Base-by-base conservation (phyloP, 495 filamentous ascomycete species). In the Hypoxylon crocopeplum region DNA sequence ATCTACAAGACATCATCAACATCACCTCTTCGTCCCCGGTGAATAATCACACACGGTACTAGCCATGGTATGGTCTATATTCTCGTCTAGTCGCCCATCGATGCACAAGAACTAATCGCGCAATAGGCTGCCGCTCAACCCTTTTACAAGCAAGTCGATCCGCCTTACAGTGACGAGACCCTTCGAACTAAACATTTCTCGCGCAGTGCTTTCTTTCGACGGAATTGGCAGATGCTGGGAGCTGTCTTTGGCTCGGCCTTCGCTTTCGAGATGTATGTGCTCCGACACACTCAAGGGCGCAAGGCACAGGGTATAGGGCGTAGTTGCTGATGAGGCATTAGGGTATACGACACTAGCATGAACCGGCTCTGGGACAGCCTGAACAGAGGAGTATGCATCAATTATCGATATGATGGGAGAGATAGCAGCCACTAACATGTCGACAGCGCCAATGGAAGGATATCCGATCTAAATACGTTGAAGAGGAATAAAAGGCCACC, bases 391-490 rank as follows among this genome's bases (percentile, higher is more conserved):
- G 93, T 97, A 91, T 66, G 92, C 80, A 11, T 22, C 42, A 8
- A n/a, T 8, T 19, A 7, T 13, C 38, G 24, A 47, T 19, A 32
- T 41, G 46, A 13, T 20, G 7, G 19, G 19, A 21, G 22, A 46
- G 36, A 16, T 20, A n/a, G 25, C 16, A 45, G n/a, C 50, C 57
- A 48, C 75, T 79, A 52, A 74, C 64, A 39, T 39, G 33, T 32
- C 42, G 53, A 71, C 69, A 98, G 90, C 91, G 94, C 64, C 95
- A 98, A 93, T 99, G 95, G 95, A 98, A 98, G 83, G 94, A 98
- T 74, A 97, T 99, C 79, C 92, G 94, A 73, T 75, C 85, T 71
- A 86, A 83, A 70, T 99, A 97, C 73, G 74, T 92, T 62, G 72
- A 88, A 69, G 80, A 83, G 65, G 87, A 91, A 84, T 72, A 82